Conservation (phyloP, 108 stramenopile species). For the Fragilariopsis cylindrus region DNA sequence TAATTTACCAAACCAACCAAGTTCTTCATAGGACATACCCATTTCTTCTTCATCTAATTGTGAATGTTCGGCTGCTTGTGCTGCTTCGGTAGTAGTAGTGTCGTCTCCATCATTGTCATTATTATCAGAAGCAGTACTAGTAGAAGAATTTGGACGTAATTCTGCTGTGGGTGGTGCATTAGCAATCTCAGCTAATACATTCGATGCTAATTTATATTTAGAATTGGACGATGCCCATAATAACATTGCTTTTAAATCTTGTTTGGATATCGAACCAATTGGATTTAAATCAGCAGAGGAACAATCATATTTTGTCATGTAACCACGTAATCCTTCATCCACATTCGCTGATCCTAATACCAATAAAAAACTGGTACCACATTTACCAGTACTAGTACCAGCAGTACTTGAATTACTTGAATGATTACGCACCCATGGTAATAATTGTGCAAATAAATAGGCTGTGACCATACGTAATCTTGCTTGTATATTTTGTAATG, state of each 20-base stretch:
- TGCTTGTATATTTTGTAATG: constrained; percentile 99
- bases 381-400: constrained; percentile 34
- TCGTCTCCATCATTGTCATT: not conserved
- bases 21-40: constrained; percentile 98
- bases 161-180: constrained; percentile 97
- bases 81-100: constrained; percentile 14
- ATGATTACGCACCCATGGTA: constrained; percentile 91
- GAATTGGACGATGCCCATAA: constrained; percentile 40
- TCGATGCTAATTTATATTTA: too few species aligned
- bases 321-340: constrained; percentile 97
- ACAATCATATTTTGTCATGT: constrained; percentile 99
- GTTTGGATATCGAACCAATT: constrained; percentile 96
- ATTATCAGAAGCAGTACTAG: constrained; percentile 19
- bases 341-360: constrained; percentile 98
- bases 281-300: constrained; percentile 98
- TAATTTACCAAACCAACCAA: constrained; percentile 92
- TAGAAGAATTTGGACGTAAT: constrained; percentile 81
- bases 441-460: constrained; percentile 95
- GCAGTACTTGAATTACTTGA: not conserved
- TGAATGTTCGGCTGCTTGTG: constrained; percentile 61
- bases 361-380: constrained; percentile 87
- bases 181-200: constrained; percentile 85
- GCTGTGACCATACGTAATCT: constrained; percentile 96
- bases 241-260: constrained; percentile 87
- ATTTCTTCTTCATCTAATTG: constrained; percentile 98